Percentiles rank a stretch among this genome's conserved stretches.
phyloP scores from a whole-genome alignment of 2,329 filamentous ascomycete species.

The Bipolaris oryzae region DNA sequence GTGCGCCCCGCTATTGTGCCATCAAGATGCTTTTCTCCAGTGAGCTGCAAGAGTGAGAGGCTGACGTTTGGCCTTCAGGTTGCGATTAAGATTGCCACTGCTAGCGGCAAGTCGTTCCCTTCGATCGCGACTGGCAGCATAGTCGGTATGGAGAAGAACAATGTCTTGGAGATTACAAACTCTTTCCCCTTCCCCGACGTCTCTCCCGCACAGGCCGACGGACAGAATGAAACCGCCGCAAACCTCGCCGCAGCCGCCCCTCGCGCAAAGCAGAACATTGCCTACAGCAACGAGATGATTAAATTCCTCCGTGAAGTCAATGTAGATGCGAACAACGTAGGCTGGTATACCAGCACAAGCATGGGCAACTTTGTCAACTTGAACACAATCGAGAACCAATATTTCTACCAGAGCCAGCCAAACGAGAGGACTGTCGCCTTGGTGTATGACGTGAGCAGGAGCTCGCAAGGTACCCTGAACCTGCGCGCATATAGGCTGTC shows the following conservation, averaged over 20 bases:
- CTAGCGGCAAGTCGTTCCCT: conserved; percentile 86
- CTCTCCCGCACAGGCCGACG: conserved; percentile 67
- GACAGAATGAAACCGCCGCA: conserved; percentile 41
- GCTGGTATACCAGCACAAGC: conserved; percentile 98
- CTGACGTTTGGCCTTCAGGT: conserved; percentile 62
- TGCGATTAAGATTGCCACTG: conserved; percentile 98
- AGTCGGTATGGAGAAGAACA: conserved; percentile 88
- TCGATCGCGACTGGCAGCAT: conserved; percentile 87
- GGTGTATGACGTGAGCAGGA: conserved; percentile 94
- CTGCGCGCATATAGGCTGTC: conserved; percentile 90
- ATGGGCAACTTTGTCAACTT: conserved; percentile 98
- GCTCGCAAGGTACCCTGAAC: conserved; percentile 87
- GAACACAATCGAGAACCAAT: conserved; percentile 97
- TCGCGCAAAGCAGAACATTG: conserved; percentile 84
- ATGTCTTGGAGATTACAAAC: conserved; percentile 88
- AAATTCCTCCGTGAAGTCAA: conserved; percentile 96
- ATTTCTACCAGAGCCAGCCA: conserved; percentile 90
- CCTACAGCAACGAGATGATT: conserved; percentile 97
- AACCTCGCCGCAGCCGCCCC: conserved; percentile 85
- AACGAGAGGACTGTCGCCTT: conserved; percentile 88
- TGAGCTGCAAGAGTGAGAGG: conserved; percentile 1
- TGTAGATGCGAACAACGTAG: conserved; percentile 95
- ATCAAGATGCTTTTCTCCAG: conserved; percentile 6
- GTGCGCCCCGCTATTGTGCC: conserved; percentile 36
- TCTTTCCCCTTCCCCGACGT: conserved; percentile 89